phyloP scores from a whole-genome alignment of 2,329 filamentous ascomycete genomes.

The Aureobasidium subglaciale region DNA sequence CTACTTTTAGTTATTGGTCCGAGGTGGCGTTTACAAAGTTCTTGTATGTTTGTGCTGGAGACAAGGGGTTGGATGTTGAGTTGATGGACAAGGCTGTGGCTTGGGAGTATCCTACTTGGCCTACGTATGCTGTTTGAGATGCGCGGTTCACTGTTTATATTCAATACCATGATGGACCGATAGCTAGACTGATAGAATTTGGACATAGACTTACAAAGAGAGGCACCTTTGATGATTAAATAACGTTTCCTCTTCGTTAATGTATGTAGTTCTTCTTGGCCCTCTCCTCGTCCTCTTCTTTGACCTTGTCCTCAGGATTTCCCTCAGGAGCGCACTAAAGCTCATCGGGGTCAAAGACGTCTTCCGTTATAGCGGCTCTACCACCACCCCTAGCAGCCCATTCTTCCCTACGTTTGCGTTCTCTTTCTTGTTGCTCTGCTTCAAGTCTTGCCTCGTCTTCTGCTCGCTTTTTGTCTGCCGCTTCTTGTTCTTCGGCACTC shows the following conservation, averaged over 20 bases:
- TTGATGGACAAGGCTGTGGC: not conserved
- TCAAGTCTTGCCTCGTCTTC: conserved; percentile 34
- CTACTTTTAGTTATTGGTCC: conserved; percentile 4
- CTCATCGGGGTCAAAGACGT: conserved; percentile 31
- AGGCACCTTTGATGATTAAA: no score
- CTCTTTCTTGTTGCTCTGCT: conserved; percentile 22
- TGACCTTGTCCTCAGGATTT: no score
- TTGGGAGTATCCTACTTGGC: conserved; percentile 13
- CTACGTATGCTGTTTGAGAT: not conserved
- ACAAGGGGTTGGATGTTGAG: not conserved
- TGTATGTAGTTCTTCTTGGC: no score
- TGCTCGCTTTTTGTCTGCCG: conserved; percentile 27
- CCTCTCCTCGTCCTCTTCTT: no score
- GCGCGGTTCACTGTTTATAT: no score
- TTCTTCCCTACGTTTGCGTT: conserved; percentile 15
- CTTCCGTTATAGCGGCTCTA: conserved; percentile 17
- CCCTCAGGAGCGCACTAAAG: conserved; percentile 1
- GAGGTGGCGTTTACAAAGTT: conserved; percentile 12
- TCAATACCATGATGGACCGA: no score
- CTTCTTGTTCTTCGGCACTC: conserved; percentile 35
- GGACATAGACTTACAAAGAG: no score
- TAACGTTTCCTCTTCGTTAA: no score
- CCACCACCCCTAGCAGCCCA: conserved; percentile 18
- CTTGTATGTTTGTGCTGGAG: conserved; percentile 9
- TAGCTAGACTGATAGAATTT: not conserved